These are phyloP conservation scores for Quercus bicolor DNA, from an alignment of 306 rosid genomes.

Conservation along the genomic window DNA sequence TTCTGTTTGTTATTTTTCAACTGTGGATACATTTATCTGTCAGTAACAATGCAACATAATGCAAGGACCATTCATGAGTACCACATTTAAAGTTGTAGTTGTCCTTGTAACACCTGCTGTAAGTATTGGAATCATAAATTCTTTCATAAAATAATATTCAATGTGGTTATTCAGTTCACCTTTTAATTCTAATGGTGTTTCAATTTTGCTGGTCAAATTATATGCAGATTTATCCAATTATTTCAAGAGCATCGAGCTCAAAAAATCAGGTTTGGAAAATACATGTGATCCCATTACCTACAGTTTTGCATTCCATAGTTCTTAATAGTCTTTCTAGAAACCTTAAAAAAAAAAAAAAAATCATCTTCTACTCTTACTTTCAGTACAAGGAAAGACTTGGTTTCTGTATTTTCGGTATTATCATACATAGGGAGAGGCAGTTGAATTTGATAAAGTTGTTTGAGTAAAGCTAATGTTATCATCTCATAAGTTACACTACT, in stretches of 20 bases:
- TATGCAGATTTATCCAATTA: constrained; percentile 67
- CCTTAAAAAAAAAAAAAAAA: background rate
- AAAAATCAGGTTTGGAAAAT: constrained; percentile 52
- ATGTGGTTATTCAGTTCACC: too few relatives aligned
- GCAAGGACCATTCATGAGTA: constrained; percentile 73
- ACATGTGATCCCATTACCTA: background rate
- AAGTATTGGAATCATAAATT: constrained; percentile 23
- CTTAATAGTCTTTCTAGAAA: background rate
- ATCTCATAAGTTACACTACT: background rate
- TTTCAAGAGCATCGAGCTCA: constrained; percentile 72
- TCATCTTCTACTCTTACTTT: background rate
- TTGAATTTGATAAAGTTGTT: background rate
- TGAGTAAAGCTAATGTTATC: too few relatives aligned
- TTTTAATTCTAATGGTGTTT: constrained; percentile 4
- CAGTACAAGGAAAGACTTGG: background rate
- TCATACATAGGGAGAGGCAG: background rate
- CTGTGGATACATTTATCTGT: background rate
- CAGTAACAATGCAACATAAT: constrained; percentile 12
- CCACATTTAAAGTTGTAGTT: constrained; percentile 60
- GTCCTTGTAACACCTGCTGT: constrained; percentile 76
- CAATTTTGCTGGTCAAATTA: constrained; percentile 13
- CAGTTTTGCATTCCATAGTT: background rate
- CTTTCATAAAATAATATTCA: too few relatives aligned
- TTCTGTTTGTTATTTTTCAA: background rate
- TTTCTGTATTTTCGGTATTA: background rate